A percentile compares a stretch with the other conserved stretches of the same genome.
Conservation (phyloP, 805 yeast genomes). For the Ogataea parapolymorpha region DNA sequence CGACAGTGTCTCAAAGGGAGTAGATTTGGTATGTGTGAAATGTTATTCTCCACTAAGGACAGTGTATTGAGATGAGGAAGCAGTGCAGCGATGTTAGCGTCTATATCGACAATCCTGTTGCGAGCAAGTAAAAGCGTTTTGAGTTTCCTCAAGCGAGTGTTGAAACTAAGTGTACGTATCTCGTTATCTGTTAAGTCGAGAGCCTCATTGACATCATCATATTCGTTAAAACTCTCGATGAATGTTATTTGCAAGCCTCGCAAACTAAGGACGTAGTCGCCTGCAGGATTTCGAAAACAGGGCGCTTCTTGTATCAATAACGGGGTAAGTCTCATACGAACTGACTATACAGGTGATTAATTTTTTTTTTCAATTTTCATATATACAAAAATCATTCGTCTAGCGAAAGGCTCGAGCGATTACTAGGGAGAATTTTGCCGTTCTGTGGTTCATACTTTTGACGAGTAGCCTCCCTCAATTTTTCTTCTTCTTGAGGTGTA, state of each 20-base stretch:
- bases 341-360: background rate
- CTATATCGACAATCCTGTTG: conserved; percentile 51
- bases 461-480: conserved; percentile 48
- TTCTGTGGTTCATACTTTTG: conserved; percentile 50
- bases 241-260: conserved; percentile 40
- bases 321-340: conserved; percentile 54
- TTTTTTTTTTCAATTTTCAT: conserved; percentile 7
- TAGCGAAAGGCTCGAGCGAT: conserved; percentile 47
- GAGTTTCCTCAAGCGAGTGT: conserved; percentile 42
- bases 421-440: conserved; percentile 55
- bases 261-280: conserved; percentile 40
- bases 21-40: conserved; percentile 43
- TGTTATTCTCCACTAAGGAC: conserved; percentile 48
- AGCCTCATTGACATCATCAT: conserved; percentile 43
- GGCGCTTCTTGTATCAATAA: conserved; percentile 49
- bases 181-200: conserved; percentile 79
- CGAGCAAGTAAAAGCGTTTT: conserved; percentile 58
- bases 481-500: conserved; percentile 59
- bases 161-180: conserved; percentile 49
- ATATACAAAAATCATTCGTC: conserved; percentile 36
- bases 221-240: conserved; percentile 42
- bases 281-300: conserved; percentile 45
- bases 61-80: conserved; percentile 49
- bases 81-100: conserved; percentile 32
- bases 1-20: conserved; percentile 34